Evolutionary conservation across 2,329 filamentous ascomycete species (phyloP), one percentile per base, ranked within the genome.

Genomic region (Erysiphe pulchra): DNA sequence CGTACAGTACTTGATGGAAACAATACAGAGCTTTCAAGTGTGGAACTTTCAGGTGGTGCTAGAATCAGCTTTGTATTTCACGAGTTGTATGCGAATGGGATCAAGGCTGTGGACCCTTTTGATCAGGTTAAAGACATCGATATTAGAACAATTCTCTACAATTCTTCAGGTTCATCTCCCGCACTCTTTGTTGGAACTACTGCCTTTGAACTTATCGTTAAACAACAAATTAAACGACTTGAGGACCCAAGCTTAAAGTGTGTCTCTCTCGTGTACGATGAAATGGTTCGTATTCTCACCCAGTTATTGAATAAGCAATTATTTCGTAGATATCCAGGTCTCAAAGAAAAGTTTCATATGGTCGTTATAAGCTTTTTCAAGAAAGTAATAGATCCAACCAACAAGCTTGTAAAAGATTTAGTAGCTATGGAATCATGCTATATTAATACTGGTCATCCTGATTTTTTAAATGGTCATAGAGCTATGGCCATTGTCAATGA

Each of bases 41-140:
- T 81, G 1, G 90, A 98, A 62, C 70, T 98, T 50, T 95, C 90
- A 6, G 90, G 90, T 51, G 90, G 90, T 66, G 90, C 90, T 46
- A 80, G 90, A 73, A 98, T 98, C 61, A 93, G 85, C 60, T 98
- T 98, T 59, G 90, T 98, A 41, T 98, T 95, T 72, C 90, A 98
- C 64, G 90, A 98, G 62, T 71, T 98, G 14, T 98, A 98, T 65
- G 79, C 85, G 47, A 95, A 95, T 60, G 90, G 90, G 65, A 73
- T 98, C 60, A 95, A 95, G 70, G 86, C 90, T 1, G 79, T 98
- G 39, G 92, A 98, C 62, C 90, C 90, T 33, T 98, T 98, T 60
- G 90, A 98, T 56, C 73, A 86, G 52, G 85, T 95, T 62, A 98
- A 95, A 67, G 90, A 98, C 61, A 77, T 87, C 49, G 90, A 98